These are phyloP conservation scores for Suillus bovinus DNA, from an alignment of 768 basidiomycete species.

Conservation along the genomic window DNA sequence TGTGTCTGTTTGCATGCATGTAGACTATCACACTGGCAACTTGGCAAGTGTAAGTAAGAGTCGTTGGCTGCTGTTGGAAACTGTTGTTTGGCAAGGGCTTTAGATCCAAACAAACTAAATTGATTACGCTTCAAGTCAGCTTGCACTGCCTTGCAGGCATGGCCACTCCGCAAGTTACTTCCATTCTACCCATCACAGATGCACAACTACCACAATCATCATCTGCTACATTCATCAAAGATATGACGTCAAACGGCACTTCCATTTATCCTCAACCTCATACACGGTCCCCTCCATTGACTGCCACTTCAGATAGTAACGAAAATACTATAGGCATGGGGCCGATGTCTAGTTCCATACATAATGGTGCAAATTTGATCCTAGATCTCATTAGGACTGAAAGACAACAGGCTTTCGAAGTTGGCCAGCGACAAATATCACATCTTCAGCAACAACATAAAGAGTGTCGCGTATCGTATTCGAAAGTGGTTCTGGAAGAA, in stretches of 20 bases:
- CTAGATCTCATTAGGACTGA: constrained; percentile 5
- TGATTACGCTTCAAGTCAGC: neutral
- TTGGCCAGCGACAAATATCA: neutral
- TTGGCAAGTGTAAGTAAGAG: too few species aligned
- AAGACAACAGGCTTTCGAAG: constrained; percentile 4
- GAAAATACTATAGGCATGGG: neutral
- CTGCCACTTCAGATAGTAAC: neutral
- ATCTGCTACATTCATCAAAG: neutral
- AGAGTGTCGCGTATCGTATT: neutral
- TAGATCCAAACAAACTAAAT: constrained; percentile 14
- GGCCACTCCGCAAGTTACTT: constrained; percentile 2
- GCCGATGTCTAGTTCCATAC: constrained; percentile 1
- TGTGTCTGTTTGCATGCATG: constrained; percentile 29
- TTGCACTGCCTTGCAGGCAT: too few species aligned
- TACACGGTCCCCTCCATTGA: neutral
- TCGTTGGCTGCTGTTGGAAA: neutral
- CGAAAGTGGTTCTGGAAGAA: neutral
- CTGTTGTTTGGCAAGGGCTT: constrained; percentile 16
- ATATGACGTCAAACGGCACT: too few species aligned
- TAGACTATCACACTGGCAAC: neutral
- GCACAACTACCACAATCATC: constrained; percentile 9
- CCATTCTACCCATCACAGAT: constrained; percentile 13
- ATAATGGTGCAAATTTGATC: constrained; percentile 5
- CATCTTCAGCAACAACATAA: constrained; percentile 2
- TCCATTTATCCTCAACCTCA: neutral